Evolutionary conservation across 176 grass and related monocot species (phyloP).

Genomic region (Triticum timopheevii): DNA sequence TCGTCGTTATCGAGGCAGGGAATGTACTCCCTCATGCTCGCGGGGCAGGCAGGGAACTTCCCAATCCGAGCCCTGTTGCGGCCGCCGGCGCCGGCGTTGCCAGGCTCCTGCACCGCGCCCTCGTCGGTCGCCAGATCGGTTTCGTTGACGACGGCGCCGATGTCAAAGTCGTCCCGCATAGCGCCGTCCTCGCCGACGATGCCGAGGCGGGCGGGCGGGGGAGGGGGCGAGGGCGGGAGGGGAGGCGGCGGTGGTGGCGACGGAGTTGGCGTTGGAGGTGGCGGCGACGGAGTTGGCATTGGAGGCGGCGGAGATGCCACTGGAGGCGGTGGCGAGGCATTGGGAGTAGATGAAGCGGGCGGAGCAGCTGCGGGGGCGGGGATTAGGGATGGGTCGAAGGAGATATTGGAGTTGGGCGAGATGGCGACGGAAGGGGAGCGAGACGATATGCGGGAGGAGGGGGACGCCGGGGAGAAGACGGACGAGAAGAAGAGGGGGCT

Average conservation of each 20-base stretch:
- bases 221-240: conserved; percentile 11
- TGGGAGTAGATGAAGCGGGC: conserved; percentile 22
- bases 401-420: conserved; percentile 66
- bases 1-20: conserved; percentile 89
- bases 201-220: conserved; percentile 46
- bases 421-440: conserved; percentile 43
- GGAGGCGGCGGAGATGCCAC: not conserved
- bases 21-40: conserved; percentile 82
- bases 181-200: conserved; percentile 67
- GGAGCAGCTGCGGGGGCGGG: not conserved
- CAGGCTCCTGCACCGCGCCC: conserved; percentile 3
- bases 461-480: conserved; percentile 32
- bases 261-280: not conserved
- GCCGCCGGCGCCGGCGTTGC: not conserved
- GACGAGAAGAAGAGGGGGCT: conserved; percentile 60
- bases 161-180: conserved; percentile 80
- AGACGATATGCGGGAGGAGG: conserved; percentile 4
- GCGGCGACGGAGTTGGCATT: conserved; percentile 3
- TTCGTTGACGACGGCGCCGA: conserved; percentile 33
- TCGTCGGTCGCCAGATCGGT: conserved; percentile 49
- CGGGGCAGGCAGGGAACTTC: conserved; percentile 60
- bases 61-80: conserved; percentile 27
- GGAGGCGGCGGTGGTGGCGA: conserved; percentile 17
- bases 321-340: conserved; percentile 28
- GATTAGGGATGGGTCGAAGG: conserved; percentile 56